Evolutionary conservation across 345 rosid genomes (phyloP).

Genomic region (Crucihimalaya himalaica): DNA sequence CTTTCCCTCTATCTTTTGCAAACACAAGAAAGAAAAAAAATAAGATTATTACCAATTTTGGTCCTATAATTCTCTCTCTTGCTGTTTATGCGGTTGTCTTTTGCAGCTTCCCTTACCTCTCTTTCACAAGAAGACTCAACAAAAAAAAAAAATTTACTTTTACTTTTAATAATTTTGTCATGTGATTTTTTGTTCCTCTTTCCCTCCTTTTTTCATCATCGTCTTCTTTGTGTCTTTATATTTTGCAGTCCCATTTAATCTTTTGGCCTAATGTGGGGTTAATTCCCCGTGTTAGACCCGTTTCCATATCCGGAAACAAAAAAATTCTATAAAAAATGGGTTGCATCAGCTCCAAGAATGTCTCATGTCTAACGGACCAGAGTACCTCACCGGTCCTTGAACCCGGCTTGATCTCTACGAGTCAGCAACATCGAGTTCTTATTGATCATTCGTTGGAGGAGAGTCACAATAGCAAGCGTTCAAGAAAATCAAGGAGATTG

Average conservation of each 20-base stretch:
- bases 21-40: conserved; percentile 37
- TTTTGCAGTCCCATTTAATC: conserved; percentile 40
- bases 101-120: conserved; percentile 53
- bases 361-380: conserved; percentile 34
- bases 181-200: conserved; percentile 25
- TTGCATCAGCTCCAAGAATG: conserved; percentile 67
- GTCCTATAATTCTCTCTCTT: conserved; percentile 50
- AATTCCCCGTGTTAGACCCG: conserved; percentile 45
- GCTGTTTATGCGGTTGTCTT: conserved; percentile 44
- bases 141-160: conserved; percentile 1
- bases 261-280: conserved; percentile 49
- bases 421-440: conserved; percentile 29
- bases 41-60: conserved; percentile 37
- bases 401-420: conserved; percentile 30
- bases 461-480: conserved; percentile 34
- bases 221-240: conserved; percentile 36
- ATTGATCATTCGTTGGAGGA: conserved; percentile 40
- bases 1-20: conserved; percentile 29
- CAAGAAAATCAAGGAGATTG: conserved; percentile 42
- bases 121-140: conserved; percentile 38
- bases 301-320: conserved; percentile 51
- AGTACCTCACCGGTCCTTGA: conserved; percentile 43
- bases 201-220: conserved; percentile 33
- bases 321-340: conserved; percentile 51
- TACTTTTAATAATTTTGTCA: conserved; percentile 38